A percentile compares a stretch with the other conserved stretches of the same genome.
Evolutionary conservation across 2,329 filamentous ascomycete genomes (phyloP).

Genomic region (Esteya vermicola): DNA sequence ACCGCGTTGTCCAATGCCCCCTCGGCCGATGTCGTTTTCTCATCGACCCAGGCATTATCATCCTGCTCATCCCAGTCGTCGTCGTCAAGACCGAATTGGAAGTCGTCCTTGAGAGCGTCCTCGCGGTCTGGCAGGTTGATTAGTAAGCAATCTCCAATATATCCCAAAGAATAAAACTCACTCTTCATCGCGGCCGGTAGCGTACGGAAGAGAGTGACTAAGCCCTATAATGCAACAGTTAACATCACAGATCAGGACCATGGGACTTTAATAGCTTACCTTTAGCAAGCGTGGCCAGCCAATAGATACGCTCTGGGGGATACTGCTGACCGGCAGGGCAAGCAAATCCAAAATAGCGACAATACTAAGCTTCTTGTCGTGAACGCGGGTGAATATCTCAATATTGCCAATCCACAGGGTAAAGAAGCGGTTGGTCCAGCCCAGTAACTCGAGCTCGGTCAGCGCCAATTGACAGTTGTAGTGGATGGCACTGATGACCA

Average conservation of each 20-base stretch:
- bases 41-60: no score
- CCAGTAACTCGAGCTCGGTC: constrained; percentile 75
- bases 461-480: constrained; percentile 84
- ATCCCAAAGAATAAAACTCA: constrained; percentile 26
- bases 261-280: constrained; percentile 6
- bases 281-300: constrained; percentile 86
- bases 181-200: constrained; percentile 77
- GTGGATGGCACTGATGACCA: constrained; percentile 96
- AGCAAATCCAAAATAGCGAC: constrained; percentile 82
- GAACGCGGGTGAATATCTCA: constrained; percentile 80
- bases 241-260: constrained; percentile 3
- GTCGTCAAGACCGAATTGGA: constrained; percentile 54
- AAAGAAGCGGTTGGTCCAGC: constrained; percentile 98
- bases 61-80: constrained; percentile 79
- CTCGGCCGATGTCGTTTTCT: no score
- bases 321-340: constrained; percentile 62
- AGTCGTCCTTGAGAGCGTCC: constrained; percentile 82
- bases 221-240: constrained; percentile 33
- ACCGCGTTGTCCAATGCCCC: constrained; percentile 33
- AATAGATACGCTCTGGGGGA: constrained; percentile 83
- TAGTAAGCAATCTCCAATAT: no score
- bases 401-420: constrained; percentile 97
- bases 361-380: constrained; percentile 98
- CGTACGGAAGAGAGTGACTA: constrained; percentile 83
- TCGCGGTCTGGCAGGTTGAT: constrained; percentile 52